Evolutionary conservation across 1,139 yeast genomes (phyloP), one percentile per base, ranked within the genome.

Genomic region (Blastobotrys serpentis): DNA sequence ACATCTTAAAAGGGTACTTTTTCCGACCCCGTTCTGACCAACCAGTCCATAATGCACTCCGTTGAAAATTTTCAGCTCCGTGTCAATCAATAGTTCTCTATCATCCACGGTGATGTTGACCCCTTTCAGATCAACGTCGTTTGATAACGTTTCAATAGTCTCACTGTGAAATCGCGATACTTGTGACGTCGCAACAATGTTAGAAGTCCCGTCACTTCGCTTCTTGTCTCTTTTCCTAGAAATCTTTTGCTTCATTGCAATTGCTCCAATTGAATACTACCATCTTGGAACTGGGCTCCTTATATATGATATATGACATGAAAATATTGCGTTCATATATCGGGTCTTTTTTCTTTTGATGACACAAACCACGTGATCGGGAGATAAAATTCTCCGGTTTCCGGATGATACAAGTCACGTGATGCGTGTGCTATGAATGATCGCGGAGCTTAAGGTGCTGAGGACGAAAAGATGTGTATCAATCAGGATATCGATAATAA

Each of bases 11-110:
- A 90, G 75, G 19, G 98, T 90, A 46, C 97, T 88, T 72, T 90
- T 90, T 77, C 97, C 97, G 61, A 89, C 88, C 82, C 98, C 98
- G 71, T 90, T 90, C 67, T 96, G 96, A 44, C 98, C 98, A 54
- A 90, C 97, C 50, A 90, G 78, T 78, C 95, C 95, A 57, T 86
- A 86, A 16, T 43, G 48, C 8, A 22, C 45, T 10, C 47, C 47
- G 13, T n/a, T 25, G 32, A 44, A 47, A 10, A 47, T 40, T 13
- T 26, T 17, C 34, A 47, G 25, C 11, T 33, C 26, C 5, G 47
- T 34, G 29, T 47, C 50, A 1, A 33, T 40, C 18, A 47, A 22
- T 4, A 47, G 17, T 10, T 14, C 33, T 16, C 39, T 37, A 13
- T 47, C 47, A 6, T 36, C 45, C n/a, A 47, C 40, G 6, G 34